Evolutionary conservation across 2,329 filamentous ascomycete species (phyloP).

Genomic region (Nectriaceae sp.): DNA sequence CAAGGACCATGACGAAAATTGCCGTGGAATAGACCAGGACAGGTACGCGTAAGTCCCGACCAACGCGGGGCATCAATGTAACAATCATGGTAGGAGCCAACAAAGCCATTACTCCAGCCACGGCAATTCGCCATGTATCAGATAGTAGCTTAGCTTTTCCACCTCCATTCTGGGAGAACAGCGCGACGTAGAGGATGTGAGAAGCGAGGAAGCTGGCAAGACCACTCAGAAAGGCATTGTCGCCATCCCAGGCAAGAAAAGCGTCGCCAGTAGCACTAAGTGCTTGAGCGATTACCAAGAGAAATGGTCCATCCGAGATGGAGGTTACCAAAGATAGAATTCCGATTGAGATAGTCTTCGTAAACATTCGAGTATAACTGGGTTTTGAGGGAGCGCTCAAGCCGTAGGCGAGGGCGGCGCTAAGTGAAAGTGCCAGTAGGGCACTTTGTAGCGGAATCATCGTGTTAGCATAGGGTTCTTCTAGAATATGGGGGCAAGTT

Average conservation of each 20-base stretch:
- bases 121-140: constrained; percentile 14
- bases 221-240: constrained; percentile 33
- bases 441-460: too few relatives aligned
- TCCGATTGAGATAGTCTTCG: constrained; percentile 34
- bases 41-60: too few relatives aligned
- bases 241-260: constrained; percentile 37
- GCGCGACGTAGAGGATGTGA: constrained; percentile 35
- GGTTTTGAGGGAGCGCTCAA: too few relatives aligned
- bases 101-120: constrained; percentile 20
- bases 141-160: constrained; percentile 10
- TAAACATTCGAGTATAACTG: constrained; percentile 27
- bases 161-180: constrained; percentile 23
- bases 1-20: too few relatives aligned
- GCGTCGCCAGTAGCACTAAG: constrained; percentile 37
- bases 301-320: constrained; percentile 14
- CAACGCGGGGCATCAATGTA: constrained; percentile 30
- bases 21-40: too few relatives aligned
- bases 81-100: constrained; percentile 29
- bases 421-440: too few relatives aligned
- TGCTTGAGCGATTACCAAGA: constrained; percentile 29
- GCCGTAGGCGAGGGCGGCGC: too few relatives aligned
- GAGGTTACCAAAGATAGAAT: constrained; percentile 28
- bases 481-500: too few relatives aligned
- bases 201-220: constrained; percentile 36
- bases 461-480: too few relatives aligned